Evolutionary conservation across 106 monocot species (phyloP), one percentile per base, ranked within the genome.

Genomic region (Allium sativum): DNA sequence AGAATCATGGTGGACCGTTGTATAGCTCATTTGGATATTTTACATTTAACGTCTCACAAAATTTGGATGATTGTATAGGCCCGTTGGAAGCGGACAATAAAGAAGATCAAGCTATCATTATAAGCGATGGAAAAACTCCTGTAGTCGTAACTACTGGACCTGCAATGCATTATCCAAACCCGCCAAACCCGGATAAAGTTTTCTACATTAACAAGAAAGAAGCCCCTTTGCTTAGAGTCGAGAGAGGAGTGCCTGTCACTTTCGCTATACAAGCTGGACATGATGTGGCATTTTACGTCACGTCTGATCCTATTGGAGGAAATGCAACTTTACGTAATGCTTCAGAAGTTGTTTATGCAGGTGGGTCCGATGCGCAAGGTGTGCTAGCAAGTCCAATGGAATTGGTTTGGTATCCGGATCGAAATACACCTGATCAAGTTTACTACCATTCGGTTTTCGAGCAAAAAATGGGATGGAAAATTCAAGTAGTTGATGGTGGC

Each of bases 201-300:
- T 67, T 96, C 52, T 96, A 91, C 53, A 74, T 96, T 44, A 96
- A 96, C 62, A 96, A 96, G 73, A 96, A 91, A 64, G 95, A 96
- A 65, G 82, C 90, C 55, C 95, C 95, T 21, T 40, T 82, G 47
- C 72, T 96, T 61, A 77, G 77, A 66, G 87, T 96, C 44, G 95
- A 96, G 67, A 81, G 95, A 60, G 95, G 95, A 42, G 95, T 96
- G 18, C 84, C 81, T 3, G 95, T 96, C 65, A 84, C 68, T 12
- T 96, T 96, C 58, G 90, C 95, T 3, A 76, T 96, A 14, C 87
- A 96, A 76, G 95, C 90, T 1, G 95, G 95, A 17, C 95, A 96
- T 76, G 84, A 84, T 74, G 84, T 96, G 20, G 86, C 95, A 12
- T 73, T 96, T 51, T 96, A 96, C 48, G 70, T 96, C 20, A 91